phyloP scores from a whole-genome alignment of 768 basidiomycete genomes.

The Phanerochaete sordida region DNA sequence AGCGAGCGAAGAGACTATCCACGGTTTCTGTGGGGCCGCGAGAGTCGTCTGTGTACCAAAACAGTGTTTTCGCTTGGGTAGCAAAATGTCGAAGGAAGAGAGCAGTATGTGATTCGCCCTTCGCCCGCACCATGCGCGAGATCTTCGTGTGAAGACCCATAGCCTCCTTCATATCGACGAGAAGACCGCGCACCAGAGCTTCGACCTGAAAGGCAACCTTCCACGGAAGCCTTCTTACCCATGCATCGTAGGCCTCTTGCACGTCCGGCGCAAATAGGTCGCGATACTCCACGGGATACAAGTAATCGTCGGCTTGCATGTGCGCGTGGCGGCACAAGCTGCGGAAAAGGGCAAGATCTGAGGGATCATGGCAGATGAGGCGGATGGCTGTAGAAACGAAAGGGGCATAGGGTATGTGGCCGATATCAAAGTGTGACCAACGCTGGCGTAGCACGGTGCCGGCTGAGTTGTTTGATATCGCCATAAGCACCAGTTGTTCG shows the following conservation, averaged over 20 bases:
- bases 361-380: conserved; percentile 34
- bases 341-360: conserved; percentile 32
- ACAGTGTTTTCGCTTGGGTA: conserved; percentile 17
- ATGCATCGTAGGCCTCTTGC: conserved; percentile 27
- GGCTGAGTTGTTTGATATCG: background rate
- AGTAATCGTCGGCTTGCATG: conserved; percentile 26
- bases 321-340: conserved; percentile 35
- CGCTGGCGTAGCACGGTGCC: conserved; percentile 22
- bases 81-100: conserved; percentile 40
- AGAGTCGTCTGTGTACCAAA: conserved; percentile 18
- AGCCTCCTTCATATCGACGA: conserved; percentile 48
- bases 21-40: conserved; percentile 5
- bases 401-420: conserved; percentile 42
- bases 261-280: conserved; percentile 39
- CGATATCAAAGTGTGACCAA: conserved; percentile 22
- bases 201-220: conserved; percentile 56
- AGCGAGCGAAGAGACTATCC: conserved; percentile 20
- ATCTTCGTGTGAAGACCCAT: conserved; percentile 9
- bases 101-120: background rate
- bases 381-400: conserved; percentile 48
- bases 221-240: conserved; percentile 39
- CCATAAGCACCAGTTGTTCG: background rate
- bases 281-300: conserved; percentile 36
- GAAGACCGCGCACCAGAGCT: conserved; percentile 28
- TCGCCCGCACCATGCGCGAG: background rate